Conservation (phyloP, 2,329 filamentous ascomycete genomes). For the Colletotrichum liriopes region DNA sequence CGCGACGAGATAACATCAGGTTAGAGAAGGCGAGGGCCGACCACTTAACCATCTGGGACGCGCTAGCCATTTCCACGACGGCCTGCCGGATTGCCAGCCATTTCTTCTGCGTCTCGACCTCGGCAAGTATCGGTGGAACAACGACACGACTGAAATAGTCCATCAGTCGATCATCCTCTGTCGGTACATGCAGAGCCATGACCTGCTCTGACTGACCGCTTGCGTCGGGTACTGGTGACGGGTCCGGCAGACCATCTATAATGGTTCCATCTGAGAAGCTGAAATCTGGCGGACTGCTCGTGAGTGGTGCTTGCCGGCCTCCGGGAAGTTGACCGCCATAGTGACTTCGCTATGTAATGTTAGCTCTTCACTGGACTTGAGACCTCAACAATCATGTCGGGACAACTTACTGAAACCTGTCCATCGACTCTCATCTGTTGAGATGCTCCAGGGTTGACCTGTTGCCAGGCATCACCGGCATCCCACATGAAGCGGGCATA, state of each 20-base stretch:
- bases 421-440: conserved; percentile 34
- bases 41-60: conserved; percentile 62
- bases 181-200: conserved; percentile 7
- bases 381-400: not conserved
- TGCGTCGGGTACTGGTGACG: conserved; percentile 22
- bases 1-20: conserved; percentile 57
- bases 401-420: conserved; percentile 13
- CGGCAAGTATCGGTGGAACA: conserved; percentile 67
- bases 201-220: conserved; percentile 24
- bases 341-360: conserved; percentile 7
- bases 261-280: conserved; percentile 20
- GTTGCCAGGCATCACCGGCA: conserved; percentile 54
- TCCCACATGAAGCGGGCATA: conserved; percentile 67
- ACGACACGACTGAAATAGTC: conserved; percentile 65
- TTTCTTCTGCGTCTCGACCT: conserved; percentile 67
- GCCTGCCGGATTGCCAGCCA: conserved; percentile 66
- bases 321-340: not conserved
- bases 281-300: conserved; percentile 28
- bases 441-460: conserved; percentile 43
- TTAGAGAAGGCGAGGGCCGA: conserved; percentile 68
- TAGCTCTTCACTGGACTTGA: not conserved
- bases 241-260: conserved; percentile 17
- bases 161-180: conserved; percentile 51
- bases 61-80: conserved; percentile 62
- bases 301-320: conserved; percentile 7